A percentile compares a stretch with the other conserved stretches of the same genome.
Evolutionary conservation across 345 rosid species (phyloP).

Genomic region (Syzygium oleosum): DNA sequence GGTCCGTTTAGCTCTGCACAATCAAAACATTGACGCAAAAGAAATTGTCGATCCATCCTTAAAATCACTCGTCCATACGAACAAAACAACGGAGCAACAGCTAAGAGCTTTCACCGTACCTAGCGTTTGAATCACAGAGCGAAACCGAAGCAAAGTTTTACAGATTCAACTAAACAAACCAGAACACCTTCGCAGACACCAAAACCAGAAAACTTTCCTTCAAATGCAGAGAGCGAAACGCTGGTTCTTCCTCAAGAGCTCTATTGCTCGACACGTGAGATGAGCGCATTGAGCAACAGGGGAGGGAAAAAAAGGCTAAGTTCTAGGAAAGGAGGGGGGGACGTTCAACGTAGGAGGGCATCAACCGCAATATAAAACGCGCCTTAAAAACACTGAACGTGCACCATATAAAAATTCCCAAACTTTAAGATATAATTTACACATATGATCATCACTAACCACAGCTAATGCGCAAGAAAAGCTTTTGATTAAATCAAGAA

Average conservation of each 20-base stretch:
- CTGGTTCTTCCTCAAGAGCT: background rate
- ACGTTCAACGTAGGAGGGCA: background rate
- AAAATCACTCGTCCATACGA: background rate
- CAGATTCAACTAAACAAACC: background rate
- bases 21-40: conserved; percentile 2
- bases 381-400: background rate
- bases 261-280: background rate
- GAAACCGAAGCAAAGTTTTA: background rate
- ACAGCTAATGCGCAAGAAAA: background rate
- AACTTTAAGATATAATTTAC: background rate
- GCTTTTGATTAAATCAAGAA: background rate
- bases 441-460: background rate
- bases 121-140: background rate
- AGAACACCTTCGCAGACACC: background rate
- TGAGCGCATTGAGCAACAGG: background rate
- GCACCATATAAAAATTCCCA: background rate
- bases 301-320: background rate
- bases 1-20: background rate
- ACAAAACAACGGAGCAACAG: background rate
- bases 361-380: background rate
- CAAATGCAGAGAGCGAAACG: background rate
- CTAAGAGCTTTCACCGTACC: background rate
- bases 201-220: background rate
- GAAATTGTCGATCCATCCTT: background rate
- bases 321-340: background rate